Percentiles rank a stretch among this genome's conserved stretches.
Evolutionary conservation across 441 rosid genomes (phyloP).

Genomic region (Geranium incanum): DNA sequence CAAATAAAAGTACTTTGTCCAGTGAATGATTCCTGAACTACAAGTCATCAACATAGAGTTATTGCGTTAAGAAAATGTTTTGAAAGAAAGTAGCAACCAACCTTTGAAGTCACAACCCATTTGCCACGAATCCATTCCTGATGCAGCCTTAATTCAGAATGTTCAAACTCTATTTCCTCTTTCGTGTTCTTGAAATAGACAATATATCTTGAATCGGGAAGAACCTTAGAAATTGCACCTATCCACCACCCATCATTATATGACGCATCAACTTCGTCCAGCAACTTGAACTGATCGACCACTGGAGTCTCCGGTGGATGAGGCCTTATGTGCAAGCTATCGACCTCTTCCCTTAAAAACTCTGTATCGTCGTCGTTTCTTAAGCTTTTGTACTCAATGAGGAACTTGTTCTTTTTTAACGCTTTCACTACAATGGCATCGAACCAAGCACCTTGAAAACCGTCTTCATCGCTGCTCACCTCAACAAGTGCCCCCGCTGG

Average conservation of each 20-base stretch:
- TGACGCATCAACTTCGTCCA: conserved; percentile 67
- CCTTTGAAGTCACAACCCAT: conserved; percentile 51
- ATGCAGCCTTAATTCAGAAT: conserved; percentile 56
- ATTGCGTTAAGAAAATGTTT: not conserved
- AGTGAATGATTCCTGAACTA: not conserved
- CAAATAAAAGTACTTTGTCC: not conserved
- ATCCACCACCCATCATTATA: conserved; percentile 92
- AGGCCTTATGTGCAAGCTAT: conserved; percentile 51
- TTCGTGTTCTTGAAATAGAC: conserved; percentile 47
- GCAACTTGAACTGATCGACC: conserved; percentile 35
- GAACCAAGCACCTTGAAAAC: conserved; percentile 87
- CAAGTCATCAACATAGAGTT: too few relatives aligned
- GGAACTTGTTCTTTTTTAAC: conserved; percentile 38
- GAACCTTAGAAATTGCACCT: conserved; percentile 53
- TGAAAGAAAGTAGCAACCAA: conserved; percentile 15
- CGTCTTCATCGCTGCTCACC: conserved; percentile 77
- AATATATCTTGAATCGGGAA: conserved; percentile 33
- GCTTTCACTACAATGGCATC: conserved; percentile 44
- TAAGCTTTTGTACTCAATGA: conserved; percentile 51
- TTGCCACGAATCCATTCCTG: conserved; percentile 68
- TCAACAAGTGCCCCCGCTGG: conserved; percentile 48
- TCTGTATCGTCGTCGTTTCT: conserved; percentile 71
- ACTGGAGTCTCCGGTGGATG: conserved; percentile 38
- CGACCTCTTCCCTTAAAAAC: conserved; percentile 56
- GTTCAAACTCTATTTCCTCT: conserved; percentile 46